Conservation (phyloP, 2,329 filamentous ascomycete species). For the Salinomyces thailandicus region DNA sequence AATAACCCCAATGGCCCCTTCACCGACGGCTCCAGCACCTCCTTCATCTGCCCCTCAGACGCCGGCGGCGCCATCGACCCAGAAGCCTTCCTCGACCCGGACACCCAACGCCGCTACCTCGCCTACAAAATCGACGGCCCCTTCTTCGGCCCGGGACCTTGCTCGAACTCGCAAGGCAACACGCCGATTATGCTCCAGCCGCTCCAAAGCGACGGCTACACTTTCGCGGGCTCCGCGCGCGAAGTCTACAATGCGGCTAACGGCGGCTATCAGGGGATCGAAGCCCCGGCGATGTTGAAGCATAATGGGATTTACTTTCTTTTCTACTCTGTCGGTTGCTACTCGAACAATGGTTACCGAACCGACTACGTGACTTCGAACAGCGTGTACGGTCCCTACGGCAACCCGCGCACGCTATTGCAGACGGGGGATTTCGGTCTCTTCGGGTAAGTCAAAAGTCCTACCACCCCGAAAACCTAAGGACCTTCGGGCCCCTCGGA, state of each 20-base stretch:
- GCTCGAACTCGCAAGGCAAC: not conserved
- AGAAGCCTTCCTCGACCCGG: not conserved
- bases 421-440: constrained; percentile 12
- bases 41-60: constrained; percentile 1
- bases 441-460: constrained; percentile 7
- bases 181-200: constrained; percentile 1
- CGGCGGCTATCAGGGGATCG: not conserved
- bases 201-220: not conserved
- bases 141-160: constrained; percentile 1
- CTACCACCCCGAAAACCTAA: too few species aligned
- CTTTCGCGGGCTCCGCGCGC: not conserved
- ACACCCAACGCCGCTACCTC: not conserved
- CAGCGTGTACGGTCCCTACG: constrained; percentile 13
- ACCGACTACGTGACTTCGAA: constrained; percentile 14
- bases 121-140: constrained; percentile 2
- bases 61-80: not conserved
- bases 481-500: too few species aligned
- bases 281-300: not conserved
- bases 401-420: constrained; percentile 12
- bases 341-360: constrained; percentile 12
- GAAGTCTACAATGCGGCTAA: not conserved
- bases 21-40: not conserved
- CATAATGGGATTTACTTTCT: constrained; percentile 13
- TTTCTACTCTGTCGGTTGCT: constrained; percentile 19
- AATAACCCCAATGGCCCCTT: not conserved